Evolutionary conservation across 2,329 filamentous ascomycete genomes (phyloP), one percentile per base, ranked within the genome.

Genomic region (Balansia obtecta): DNA sequence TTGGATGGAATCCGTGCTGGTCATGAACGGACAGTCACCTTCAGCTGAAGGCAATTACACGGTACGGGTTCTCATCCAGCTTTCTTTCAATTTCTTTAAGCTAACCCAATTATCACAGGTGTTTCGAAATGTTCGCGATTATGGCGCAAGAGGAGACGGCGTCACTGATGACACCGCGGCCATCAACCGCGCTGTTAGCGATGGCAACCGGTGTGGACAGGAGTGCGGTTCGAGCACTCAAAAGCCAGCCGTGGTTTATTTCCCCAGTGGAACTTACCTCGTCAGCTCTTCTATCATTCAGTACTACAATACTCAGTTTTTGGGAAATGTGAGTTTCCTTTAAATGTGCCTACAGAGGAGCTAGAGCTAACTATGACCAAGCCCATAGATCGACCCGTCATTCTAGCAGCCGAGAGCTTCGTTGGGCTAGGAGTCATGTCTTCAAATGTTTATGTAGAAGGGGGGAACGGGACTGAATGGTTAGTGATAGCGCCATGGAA

Each of bases 301-400:
- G 57, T 82, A 79, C 57, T 85, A 83, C 63, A 76, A 77, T 53
- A 84, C 80, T 6, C 74, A 82, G 61, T 63, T 84, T 13, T 71
- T 83, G 48, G 58, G 58, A 4, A 52, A 62, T 47, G 46, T 55
- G 43, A 55, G 53, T 46, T 27, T 27, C 22, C 22, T 27, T 27
- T 6, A 27, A 27, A 27, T 27, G 22, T 27, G 22, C 22, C 22
- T 27, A 27, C 22, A 27, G 22, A 27, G 3, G 22, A 27, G 22
- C 22, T 27, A 27, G 22, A 27, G 22, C 22, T 27, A 27, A 27
- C 22, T 27, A 27, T 27, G 22, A 4, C 22, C 22, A 8, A 48
- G 46, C 42, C 48, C 8, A 22, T 16, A 3, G 33, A 50, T 16
- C 32, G 18, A 16, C 79, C 80, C 2, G 71, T 71, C 2, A 67